phyloP scores from a whole-genome alignment of 2,329 filamentous ascomycete genomes.

The Lecanoromycetidae sp. region DNA sequence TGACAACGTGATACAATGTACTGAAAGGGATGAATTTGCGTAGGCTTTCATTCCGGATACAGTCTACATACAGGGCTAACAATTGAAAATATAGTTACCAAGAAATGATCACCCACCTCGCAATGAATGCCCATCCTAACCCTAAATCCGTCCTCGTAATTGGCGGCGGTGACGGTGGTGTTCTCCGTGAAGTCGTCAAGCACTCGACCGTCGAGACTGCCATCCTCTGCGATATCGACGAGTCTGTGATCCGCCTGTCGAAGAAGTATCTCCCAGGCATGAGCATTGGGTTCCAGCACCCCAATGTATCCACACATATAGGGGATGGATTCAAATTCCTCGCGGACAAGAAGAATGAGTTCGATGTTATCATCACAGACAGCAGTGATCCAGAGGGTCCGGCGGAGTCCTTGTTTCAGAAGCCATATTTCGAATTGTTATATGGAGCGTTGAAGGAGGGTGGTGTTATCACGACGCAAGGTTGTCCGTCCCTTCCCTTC shows the following conservation, averaged over 20 bases:
- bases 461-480: slow-evolving; percentile 99
- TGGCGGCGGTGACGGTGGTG: slow-evolving; percentile 91
- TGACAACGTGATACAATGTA: slow-evolving; percentile 98
- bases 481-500: slow-evolving; percentile 36
- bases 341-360: slow-evolving; percentile 88
- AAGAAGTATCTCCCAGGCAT: slow-evolving; percentile 96
- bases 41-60: slow-evolving; percentile 28
- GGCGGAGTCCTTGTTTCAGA: slow-evolving; percentile 93
- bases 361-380: slow-evolving; percentile 99
- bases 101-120: slow-evolving; percentile 99
- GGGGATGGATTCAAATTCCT: slow-evolving; percentile 99
- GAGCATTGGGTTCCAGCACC: slow-evolving; percentile 85
- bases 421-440: slow-evolving; percentile 95
- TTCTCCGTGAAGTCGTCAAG: slow-evolving; percentile 97
- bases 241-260: slow-evolving; percentile 95
- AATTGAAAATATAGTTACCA: slow-evolving; percentile 51
- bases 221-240: slow-evolving; percentile 94
- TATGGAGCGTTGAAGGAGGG: slow-evolving; percentile 80
- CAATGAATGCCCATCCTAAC: slow-evolving; percentile 96
- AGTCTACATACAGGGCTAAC: background rate
- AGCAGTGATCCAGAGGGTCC: slow-evolving; percentile 95
- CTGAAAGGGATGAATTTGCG: slow-evolving; percentile 96
- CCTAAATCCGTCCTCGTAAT: slow-evolving; percentile 98
- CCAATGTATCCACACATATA: slow-evolving; percentile 82
- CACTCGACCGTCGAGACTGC: slow-evolving; percentile 95